A percentile compares a stretch with the other conserved stretches of the same genome.
These are phyloP conservation scores for Fusarium armeniacum DNA, from an alignment of 2,329 filamentous ascomycete genomes.

Conservation along the genomic window DNA sequence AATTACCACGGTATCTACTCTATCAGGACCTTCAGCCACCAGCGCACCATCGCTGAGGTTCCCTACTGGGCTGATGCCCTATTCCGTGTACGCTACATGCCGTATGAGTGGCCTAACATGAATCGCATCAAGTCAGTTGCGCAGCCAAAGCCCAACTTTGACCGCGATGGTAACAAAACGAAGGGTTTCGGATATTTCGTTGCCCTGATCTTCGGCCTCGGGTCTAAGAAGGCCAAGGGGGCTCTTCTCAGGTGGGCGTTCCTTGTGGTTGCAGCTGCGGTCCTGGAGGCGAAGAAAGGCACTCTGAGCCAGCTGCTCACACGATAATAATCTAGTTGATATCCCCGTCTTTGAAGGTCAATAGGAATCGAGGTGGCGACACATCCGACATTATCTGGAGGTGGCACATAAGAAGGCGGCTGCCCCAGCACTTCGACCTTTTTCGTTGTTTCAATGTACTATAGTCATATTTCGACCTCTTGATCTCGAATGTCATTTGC, in stretches of 20 bases:
- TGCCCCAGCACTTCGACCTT: not conserved
- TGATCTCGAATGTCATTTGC: constrained; percentile 1
- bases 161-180: constrained; percentile 68
- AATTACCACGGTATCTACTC: constrained; percentile 65
- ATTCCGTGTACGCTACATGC: constrained; percentile 77
- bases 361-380: constrained; percentile 4
- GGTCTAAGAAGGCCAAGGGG: constrained; percentile 63
- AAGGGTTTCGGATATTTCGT: constrained; percentile 69
- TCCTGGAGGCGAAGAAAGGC: constrained; percentile 55
- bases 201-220: constrained; percentile 65
- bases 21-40: constrained; percentile 60
- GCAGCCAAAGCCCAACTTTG: constrained; percentile 69
- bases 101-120: constrained; percentile 66
- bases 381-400: not conserved
- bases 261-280: constrained; percentile 58
- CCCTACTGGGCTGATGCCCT: constrained; percentile 61
- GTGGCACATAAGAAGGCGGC: not conserved
- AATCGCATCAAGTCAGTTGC: constrained; percentile 61
- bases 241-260: constrained; percentile 66
- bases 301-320: constrained; percentile 52
- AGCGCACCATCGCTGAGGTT: constrained; percentile 55
- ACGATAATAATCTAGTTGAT: constrained; percentile 38
- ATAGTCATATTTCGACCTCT: constrained; percentile 1
- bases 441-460: constrained; percentile 14
- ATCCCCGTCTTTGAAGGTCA: not conserved